Percentiles rank a stretch among this genome's conserved stretches.
Conservation (phyloP, 257 asterid genomes). For the Cordia subcordata region DNA sequence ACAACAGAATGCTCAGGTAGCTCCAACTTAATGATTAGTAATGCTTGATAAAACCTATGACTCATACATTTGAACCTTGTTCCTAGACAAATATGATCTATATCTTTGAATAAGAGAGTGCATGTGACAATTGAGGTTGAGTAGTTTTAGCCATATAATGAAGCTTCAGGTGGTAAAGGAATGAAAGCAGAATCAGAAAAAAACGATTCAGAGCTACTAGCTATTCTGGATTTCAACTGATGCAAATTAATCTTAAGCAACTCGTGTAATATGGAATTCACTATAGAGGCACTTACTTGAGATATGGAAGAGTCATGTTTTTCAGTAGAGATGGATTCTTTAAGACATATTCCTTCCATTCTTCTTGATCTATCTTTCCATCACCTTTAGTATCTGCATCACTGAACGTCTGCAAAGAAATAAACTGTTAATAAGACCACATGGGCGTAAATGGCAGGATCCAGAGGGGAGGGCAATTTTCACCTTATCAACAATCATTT, state of each 20-base stretch:
- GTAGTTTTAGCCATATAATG: too few species aligned
- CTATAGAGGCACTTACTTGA: slow-evolving; percentile 43
- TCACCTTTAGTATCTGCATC: slow-evolving; percentile 77
- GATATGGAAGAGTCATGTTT: slow-evolving; percentile 87
- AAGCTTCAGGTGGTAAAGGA: too few species aligned
- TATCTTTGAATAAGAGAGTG: too few species aligned
- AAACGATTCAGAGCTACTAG: too few species aligned
- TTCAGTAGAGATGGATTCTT: slow-evolving; percentile 77
- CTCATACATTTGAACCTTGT: too few species aligned
- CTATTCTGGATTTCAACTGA: too few species aligned
- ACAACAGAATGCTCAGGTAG: too few species aligned
- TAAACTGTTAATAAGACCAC: background rate
- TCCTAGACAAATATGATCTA: too few species aligned
- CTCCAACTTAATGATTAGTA: too few species aligned
- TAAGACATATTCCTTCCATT: slow-evolving; percentile 73
- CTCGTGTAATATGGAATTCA: background rate
- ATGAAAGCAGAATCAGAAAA: too few species aligned
- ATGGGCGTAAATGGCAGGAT: background rate
- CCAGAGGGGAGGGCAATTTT: background rate
- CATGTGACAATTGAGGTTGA: too few species aligned
- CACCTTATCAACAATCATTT: slow-evolving; percentile 76
- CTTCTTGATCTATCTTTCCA: slow-evolving; percentile 80
- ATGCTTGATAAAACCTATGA: too few species aligned
- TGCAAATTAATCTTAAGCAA: background rate
- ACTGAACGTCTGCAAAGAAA: slow-evolving; percentile 46